phyloP scores from a whole-genome alignment of 345 rosid genomes.

The Bruguiera sexangula region DNA sequence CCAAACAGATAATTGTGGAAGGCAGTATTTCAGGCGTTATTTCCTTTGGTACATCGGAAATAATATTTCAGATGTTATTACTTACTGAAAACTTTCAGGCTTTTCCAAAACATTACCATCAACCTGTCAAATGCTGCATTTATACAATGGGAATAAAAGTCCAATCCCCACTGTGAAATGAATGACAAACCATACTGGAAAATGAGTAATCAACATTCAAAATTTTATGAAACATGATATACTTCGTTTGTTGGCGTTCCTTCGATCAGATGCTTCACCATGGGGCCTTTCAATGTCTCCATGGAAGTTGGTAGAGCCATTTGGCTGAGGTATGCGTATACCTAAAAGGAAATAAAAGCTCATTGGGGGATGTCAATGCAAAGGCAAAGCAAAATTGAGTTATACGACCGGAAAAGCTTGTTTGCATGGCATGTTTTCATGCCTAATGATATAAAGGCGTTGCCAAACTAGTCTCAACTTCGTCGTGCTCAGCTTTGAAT shows the following conservation, averaged over 20 bases:
- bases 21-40: not conserved
- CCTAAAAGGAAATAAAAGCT: slow-evolving; percentile 7
- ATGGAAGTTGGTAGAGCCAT: not conserved
- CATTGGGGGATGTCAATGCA: too few relatives aligned
- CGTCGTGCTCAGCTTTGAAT: not conserved
- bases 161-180: too few relatives aligned
- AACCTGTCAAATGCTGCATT: slow-evolving; percentile 15
- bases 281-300: slow-evolving; percentile 22
- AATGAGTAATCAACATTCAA: not conserved
- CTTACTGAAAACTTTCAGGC: slow-evolving; percentile 23
- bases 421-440: too few relatives aligned
- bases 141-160: not conserved
- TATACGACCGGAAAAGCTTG: too few relatives aligned
- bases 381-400: too few relatives aligned
- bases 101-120: slow-evolving; percentile 10
- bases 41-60: not conserved
- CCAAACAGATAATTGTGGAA: not conserved
- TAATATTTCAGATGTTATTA: not conserved
- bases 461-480: not conserved
- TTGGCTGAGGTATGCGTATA: slow-evolving; percentile 19
- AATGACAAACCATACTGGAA: not conserved
- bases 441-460: not conserved
- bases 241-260: slow-evolving; percentile 15
- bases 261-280: slow-evolving; percentile 2
- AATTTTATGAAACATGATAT: not conserved